These are phyloP conservation scores for Samsoniella hepiali DNA, from an alignment of 2,329 filamentous ascomycete species.

Conservation along the genomic window DNA sequence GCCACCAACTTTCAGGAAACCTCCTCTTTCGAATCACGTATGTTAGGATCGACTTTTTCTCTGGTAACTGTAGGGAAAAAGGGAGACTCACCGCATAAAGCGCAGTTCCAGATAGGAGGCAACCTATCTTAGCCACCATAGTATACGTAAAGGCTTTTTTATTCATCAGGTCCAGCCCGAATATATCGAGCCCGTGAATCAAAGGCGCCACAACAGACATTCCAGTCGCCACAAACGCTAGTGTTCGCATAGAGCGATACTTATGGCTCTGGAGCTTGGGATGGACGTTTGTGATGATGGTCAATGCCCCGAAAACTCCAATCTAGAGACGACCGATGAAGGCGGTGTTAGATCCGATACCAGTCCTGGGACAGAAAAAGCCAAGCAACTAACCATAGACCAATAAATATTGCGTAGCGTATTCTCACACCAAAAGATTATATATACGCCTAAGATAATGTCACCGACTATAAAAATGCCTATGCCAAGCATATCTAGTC, in stretches of 20 bases:
- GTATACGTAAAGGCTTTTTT: conserved; percentile 23
- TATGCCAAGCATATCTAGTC: conserved; percentile 24
- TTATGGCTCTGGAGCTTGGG: conserved; percentile 32
- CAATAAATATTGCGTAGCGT: conserved; percentile 27
- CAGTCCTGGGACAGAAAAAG: conserved; percentile 17
- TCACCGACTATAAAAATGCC: conserved; percentile 26
- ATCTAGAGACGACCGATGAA: conserved; percentile 20
- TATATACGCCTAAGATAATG: conserved; percentile 27
- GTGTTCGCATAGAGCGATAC: conserved; percentile 33
- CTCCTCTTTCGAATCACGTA: conserved; percentile 15
- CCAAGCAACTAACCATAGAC: conserved; percentile 26
- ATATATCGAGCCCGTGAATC: conserved; percentile 35
- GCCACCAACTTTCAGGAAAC: conserved; percentile 14
- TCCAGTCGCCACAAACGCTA: conserved; percentile 30
- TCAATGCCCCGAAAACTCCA: conserved; percentile 24
- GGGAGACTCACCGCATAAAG: conserved; percentile 37
- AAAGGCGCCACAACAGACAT: conserved; percentile 31
- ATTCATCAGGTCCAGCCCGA: conserved; percentile 33
- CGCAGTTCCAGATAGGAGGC: conserved; percentile 35
- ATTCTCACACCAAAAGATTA: conserved; percentile 30
- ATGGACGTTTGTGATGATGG: conserved; percentile 33
- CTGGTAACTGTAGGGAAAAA: conserved; percentile 11
- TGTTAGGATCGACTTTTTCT: conserved; percentile 21
- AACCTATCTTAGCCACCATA: conserved; percentile 30
- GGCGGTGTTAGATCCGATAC: conserved; percentile 14